Conservation (phyloP, 129 eudicot species). For the Scalesia atractyloides region DNA sequence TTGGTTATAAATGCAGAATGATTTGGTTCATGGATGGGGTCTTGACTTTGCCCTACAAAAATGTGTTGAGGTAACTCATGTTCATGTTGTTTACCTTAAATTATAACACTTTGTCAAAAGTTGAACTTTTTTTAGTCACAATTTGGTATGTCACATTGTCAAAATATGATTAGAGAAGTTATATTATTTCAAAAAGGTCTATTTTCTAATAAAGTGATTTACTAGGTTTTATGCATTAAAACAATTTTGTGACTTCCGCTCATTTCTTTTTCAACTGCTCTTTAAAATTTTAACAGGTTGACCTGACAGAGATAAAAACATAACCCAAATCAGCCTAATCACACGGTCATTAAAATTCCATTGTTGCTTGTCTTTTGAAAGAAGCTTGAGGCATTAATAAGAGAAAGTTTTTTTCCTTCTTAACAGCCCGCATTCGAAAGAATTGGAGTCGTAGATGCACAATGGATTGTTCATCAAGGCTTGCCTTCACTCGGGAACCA, state of each 20-base stretch:
- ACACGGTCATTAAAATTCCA: not conserved
- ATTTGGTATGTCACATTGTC: not conserved
- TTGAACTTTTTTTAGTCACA: not conserved
- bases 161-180: not conserved
- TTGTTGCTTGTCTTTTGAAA: conserved; percentile 8
- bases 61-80: conserved; percentile 69
- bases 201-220: not conserved
- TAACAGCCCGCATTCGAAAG: conserved; percentile 79
- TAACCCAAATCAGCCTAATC: not conserved
- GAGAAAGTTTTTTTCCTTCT: conserved; percentile 5
- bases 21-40: conserved; percentile 99
- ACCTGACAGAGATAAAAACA: not conserved
- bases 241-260: not conserved
- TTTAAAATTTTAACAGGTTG: not conserved
- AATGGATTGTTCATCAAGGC: conserved; percentile 85
- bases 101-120: not conserved
- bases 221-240: not conserved
- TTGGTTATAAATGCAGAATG: conserved; percentile 60
- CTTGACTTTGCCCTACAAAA: conserved; percentile 82
- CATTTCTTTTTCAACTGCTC: not conserved
- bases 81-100: not conserved
- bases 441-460: conserved; percentile 97
- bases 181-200: not conserved
- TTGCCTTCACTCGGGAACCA: conserved; percentile 88
- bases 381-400: conserved; percentile 10